A percentile compares a stretch with the other conserved stretches of the same genome.
Conservation (phyloP, 495 filamentous ascomycete species). For the Acidomyces sp. region DNA sequence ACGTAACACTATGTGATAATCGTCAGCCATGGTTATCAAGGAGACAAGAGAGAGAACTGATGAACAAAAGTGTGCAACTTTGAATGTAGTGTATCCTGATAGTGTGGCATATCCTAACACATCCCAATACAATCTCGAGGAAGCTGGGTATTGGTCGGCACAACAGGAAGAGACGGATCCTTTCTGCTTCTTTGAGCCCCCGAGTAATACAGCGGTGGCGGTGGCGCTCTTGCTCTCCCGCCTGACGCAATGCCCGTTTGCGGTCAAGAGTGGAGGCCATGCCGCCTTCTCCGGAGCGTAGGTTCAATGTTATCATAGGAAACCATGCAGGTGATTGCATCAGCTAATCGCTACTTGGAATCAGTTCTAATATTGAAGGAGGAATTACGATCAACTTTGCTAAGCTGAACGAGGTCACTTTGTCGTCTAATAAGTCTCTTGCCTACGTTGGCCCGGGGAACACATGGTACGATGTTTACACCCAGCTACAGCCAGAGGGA, state of each 20-base stretch:
- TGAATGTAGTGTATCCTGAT: neutral
- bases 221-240: neutral
- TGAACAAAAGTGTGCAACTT: slow-evolving; percentile 6
- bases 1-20: too few relatives aligned
- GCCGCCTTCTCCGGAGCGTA: neutral
- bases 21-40: too few relatives aligned
- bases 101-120: slow-evolving; percentile 2
- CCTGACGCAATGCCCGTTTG: slow-evolving; percentile 6
- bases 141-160: slow-evolving; percentile 4
- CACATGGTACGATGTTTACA: slow-evolving; percentile 22
- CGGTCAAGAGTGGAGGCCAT: slow-evolving; percentile 6
- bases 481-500: slow-evolving; percentile 6
- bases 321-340: slow-evolving; percentile 28
- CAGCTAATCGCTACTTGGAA: slow-evolving; percentile 37
- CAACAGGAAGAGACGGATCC: slow-evolving; percentile 3
- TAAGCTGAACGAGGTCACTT: slow-evolving; percentile 33
- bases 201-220: slow-evolving; percentile 1
- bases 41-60: too few relatives aligned
- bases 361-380: slow-evolving; percentile 40
- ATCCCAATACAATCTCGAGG: neutral
- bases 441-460: slow-evolving; percentile 19
- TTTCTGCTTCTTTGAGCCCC: neutral
- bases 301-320: neutral
- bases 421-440: slow-evolving; percentile 29
- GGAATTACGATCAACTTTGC: slow-evolving; percentile 42